A percentile compares a stretch with the other conserved stretches of the same genome.
Evolutionary conservation across 371 early-diverging fungal genomes (phyloP).

Genomic region (Nematocida sp.): DNA sequence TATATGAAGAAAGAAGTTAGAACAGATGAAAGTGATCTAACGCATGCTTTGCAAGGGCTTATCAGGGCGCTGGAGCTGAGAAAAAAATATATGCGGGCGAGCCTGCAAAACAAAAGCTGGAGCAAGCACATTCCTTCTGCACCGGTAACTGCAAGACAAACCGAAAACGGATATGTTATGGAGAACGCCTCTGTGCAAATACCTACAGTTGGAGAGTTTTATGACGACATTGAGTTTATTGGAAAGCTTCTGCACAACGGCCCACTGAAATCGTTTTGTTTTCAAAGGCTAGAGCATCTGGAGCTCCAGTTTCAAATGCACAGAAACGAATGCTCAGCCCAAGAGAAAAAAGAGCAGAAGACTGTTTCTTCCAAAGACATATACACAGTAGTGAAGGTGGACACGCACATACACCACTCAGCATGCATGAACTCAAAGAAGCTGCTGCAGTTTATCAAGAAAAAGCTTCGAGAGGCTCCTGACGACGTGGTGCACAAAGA

Average conservation of each 20-base stretch:
- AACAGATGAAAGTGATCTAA: slow-evolving; percentile 6
- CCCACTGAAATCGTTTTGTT: slow-evolving; percentile 85
- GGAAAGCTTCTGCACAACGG: slow-evolving; percentile 78
- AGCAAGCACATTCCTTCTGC: neutral
- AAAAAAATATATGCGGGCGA: slow-evolving; percentile 50
- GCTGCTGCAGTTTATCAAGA: slow-evolving; percentile 85
- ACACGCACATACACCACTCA: slow-evolving; percentile 91
- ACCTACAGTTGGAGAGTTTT: slow-evolving; percentile 73
- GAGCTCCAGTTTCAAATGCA: slow-evolving; percentile 89
- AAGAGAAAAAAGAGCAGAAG: slow-evolving; percentile 74
- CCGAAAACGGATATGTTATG: slow-evolving; percentile 1
- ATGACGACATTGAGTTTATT: slow-evolving; percentile 75
- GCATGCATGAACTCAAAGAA: slow-evolving; percentile 96
- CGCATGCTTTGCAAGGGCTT: neutral
- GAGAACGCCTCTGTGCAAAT: slow-evolving; percentile 6
- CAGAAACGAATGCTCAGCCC: slow-evolving; percentile 68
- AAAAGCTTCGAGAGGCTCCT: slow-evolving; percentile 76
- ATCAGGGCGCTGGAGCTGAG: slow-evolving; percentile 48
- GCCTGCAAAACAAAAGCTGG: slow-evolving; percentile 49
- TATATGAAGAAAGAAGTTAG: slow-evolving; percentile 1
- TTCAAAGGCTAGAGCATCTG: slow-evolving; percentile 77
- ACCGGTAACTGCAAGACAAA: neutral
- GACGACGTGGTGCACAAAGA: slow-evolving; percentile 64
- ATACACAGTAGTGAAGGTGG: slow-evolving; percentile 93
- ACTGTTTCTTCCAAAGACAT: slow-evolving; percentile 85